Base-by-base conservation (phyloP, 2,329 filamentous ascomycete species). In the Acarospora socialis region DNA sequence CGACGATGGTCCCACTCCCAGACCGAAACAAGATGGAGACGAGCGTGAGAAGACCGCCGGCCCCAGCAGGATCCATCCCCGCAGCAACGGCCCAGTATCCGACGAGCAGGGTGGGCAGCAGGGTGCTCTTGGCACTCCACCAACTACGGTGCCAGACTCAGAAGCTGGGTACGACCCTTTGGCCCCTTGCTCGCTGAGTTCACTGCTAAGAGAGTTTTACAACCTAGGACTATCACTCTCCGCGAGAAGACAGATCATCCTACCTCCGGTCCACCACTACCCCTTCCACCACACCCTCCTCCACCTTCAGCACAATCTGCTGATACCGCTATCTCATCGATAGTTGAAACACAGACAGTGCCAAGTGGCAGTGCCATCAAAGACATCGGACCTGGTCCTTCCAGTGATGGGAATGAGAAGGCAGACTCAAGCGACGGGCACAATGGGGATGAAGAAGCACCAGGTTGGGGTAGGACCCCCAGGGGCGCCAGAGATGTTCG, bases 361-460 rank as follows among this genome's bases (percentile, higher is more conserved):
- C 10, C 21, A 10, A 22, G 10, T 22, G 21, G 10, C 21, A 10
- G 21, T 10, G 21, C 21, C 21, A 21, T 23, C 17, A n/a, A n/a
- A 19, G 10, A 14, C 29, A 18, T 31, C 29, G 14, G 29, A 21
- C 30, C 16, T 20, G 8, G 9, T 22, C 7, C 4, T n/a, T n/a
- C n/a, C n/a, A n/a, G n/a, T n/a, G n/a, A n/a, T 2, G 21, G 9
- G 15, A 7, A 16, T 23, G 12, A 32, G 19, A 24, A 32, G 19
- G 21, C 3, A 15, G 16, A 32, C 13, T 23, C 2, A 16, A 21
- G 9, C 4, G n/a, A 32, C 15, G 19, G 30, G 20, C 12, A 24
- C 20, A 24, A 24, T 9, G 4, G 21, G 25, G 14, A 32, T 25
- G 14, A 24, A 5, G 30, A 32, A n/a, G n/a, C n/a, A n/a, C n/a